Percentiles rank a stretch among this genome's conserved stretches.
These are phyloP conservation scores for Termitomyces sp. DNA, from an alignment of 768 basidiomycete genomes.

Conservation along the genomic window DNA sequence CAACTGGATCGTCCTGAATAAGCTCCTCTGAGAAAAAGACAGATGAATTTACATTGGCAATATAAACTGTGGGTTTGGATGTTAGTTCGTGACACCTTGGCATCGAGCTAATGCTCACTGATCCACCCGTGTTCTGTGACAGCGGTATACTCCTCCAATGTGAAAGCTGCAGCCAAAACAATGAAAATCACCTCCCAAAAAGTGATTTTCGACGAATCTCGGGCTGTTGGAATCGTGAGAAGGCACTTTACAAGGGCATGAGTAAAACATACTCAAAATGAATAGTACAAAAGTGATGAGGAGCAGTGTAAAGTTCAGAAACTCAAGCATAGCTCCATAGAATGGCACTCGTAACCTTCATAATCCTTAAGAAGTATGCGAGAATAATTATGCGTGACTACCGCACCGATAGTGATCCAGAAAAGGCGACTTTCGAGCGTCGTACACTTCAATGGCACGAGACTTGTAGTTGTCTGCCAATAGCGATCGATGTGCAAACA, in stretches of 20 bases:
- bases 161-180: constrained; percentile 70
- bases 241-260: background rate
- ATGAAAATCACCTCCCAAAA: constrained; percentile 70
- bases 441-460: constrained; percentile 66
- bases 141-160: constrained; percentile 83
- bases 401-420: constrained; percentile 77
- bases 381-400: background rate
- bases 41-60: constrained; percentile 60
- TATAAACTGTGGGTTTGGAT: constrained; percentile 49
- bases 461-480: constrained; percentile 89
- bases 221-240: constrained; percentile 34
- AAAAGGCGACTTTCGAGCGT: constrained; percentile 59
- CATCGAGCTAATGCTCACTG: constrained; percentile 40
- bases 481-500: constrained; percentile 61
- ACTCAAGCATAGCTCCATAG: constrained; percentile 74
- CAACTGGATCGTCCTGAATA: constrained; percentile 39
- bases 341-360: constrained; percentile 72
- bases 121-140: constrained; percentile 85
- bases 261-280: constrained; percentile 52
- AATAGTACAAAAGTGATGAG: constrained; percentile 68
- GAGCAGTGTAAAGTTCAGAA: constrained; percentile 68
- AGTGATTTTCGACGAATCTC: constrained; percentile 44
- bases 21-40: background rate
- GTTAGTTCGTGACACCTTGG: background rate
- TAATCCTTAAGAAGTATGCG: constrained; percentile 1